These are phyloP conservation scores for Pythium periplocum DNA, from an alignment of 352 stramenopile species.

Conservation along the genomic window DNA sequence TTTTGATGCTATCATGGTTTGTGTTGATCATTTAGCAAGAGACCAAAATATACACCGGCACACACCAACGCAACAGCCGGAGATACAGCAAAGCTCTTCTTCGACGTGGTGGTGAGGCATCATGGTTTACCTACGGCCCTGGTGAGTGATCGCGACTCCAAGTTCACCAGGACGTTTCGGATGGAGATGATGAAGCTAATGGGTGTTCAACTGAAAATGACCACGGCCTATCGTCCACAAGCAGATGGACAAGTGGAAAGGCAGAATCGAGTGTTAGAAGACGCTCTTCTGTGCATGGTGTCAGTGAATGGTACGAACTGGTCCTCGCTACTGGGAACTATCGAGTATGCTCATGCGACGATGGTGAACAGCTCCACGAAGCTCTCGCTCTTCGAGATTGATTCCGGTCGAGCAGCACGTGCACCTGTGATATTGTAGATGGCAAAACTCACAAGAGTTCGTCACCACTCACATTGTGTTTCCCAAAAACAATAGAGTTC, in stretches of 20 bases:
- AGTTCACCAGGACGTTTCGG: conserved; percentile 15
- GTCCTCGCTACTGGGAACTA: conserved; percentile 3
- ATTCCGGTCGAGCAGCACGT: too few relatives aligned
- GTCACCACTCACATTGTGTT: too few relatives aligned
- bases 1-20: conserved; percentile 1
- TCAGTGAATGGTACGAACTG: conserved; percentile 11
- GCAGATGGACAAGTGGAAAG: conserved; percentile 7
- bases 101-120: conserved; percentile 15
- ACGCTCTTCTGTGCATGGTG: conserved; percentile 11
- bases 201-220: conserved; percentile 9
- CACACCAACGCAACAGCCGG: conserved; percentile 4
- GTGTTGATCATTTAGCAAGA: background rate
- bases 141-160: conserved; percentile 11
- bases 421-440: too few relatives aligned
- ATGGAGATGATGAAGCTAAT: conserved; percentile 9
- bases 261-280: conserved; percentile 10
- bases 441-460: too few relatives aligned
- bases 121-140: conserved; percentile 13
- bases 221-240: conserved; percentile 9
- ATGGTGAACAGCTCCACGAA: too few relatives aligned
- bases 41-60: conserved; percentile 3
- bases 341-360: conserved; percentile 21
- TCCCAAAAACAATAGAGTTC: too few relatives aligned
- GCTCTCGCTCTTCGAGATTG: too few relatives aligned
- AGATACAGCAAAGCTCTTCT: conserved; percentile 10